phyloP scores from a whole-genome alignment of 768 basidiomycete species.

The Panellus pusillus region DNA sequence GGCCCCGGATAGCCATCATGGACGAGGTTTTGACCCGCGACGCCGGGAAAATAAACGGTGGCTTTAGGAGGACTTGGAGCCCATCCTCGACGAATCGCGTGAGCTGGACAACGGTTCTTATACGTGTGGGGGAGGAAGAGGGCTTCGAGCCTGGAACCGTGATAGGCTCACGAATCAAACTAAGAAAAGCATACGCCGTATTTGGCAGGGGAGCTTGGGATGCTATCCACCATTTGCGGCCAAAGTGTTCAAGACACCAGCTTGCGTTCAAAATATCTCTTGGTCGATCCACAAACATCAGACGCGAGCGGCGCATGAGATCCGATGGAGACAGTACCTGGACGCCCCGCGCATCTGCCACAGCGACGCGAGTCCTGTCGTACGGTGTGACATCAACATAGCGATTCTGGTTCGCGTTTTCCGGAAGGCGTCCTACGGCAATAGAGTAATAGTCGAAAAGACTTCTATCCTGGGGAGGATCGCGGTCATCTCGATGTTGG shows the following conservation, averaged over 20 bases:
- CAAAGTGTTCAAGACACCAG: conserved; percentile 77
- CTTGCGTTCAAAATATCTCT: conserved; percentile 80
- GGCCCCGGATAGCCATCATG: no score
- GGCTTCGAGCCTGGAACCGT: conserved; percentile 29
- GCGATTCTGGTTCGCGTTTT: conserved; percentile 57
- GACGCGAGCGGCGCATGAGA: no score
- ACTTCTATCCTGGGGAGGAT: conserved; percentile 19
- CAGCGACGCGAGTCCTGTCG: conserved; percentile 75
- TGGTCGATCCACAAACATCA: no score
- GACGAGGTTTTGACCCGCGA: no score
- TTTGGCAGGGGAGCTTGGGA: conserved; percentile 75
- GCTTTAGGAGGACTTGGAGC: no score
- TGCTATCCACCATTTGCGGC: conserved; percentile 82
- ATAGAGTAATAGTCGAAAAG: conserved; percentile 54
- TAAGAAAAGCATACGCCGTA: conserved; percentile 78
- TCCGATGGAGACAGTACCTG: background rate
- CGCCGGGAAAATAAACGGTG: no score
- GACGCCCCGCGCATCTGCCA: conserved; percentile 22
- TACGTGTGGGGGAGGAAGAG: no score
- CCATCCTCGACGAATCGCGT: no score
- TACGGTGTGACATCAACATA: conserved; percentile 77
- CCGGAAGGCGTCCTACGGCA: conserved; percentile 43
- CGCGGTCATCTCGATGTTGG: conserved; percentile 23
- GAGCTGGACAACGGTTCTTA: no score
- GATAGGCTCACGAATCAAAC: conserved; percentile 56